Evolutionary conservation across 352 stramenopile genomes (phyloP), one percentile per base, ranked within the genome.

Genomic region (Pythium periplocum): DNA sequence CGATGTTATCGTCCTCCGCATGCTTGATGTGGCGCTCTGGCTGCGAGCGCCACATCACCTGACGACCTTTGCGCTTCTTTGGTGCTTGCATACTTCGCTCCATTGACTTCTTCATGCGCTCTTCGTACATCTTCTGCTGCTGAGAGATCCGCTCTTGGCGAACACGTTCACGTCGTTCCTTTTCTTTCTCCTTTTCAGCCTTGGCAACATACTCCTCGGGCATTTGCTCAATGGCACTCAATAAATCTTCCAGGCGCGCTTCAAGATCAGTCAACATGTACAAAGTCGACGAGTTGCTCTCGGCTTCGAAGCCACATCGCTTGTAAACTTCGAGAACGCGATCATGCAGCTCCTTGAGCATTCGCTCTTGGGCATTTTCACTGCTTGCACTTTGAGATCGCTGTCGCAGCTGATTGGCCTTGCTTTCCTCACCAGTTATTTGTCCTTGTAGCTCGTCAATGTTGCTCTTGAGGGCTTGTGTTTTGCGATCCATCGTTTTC

Each of bases 241-340:
- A 61, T 10, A 98, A 65, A 43, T 97, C 83, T 68, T 98, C 90
- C 17, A 98, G 69, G 10, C 86, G 75, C 12, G 86, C 86, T 48
- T 98, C 93, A 12, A 98, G 57, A 44, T 97, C 87, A 6, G 86
- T 96, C 7, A 98, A 76, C 92, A 98, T 98, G 64, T 94, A 96
- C 30, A 98, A 57, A 39, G 89, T 97, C 10, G 78, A 90, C 40
- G 92, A 93, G 48, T 96, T 97, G 37, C 82, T 91, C 39, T 95
- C 85, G 5, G 85, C 87, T 51, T 98, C 91, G 48, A 98, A 98
- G 31, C 88, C 92, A 63, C 92, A 98, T 6, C 76, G 71, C 56
- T 96, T 90, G 75, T 98, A 98, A 34, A 98, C 91, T 47, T 89
- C 75, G 3, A 90, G 66, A 26, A 92, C 83, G 12, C 89, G 87